Conservation (phyloP, 192 early-diverging fungal species). For the Coemansia pectinata region DNA sequence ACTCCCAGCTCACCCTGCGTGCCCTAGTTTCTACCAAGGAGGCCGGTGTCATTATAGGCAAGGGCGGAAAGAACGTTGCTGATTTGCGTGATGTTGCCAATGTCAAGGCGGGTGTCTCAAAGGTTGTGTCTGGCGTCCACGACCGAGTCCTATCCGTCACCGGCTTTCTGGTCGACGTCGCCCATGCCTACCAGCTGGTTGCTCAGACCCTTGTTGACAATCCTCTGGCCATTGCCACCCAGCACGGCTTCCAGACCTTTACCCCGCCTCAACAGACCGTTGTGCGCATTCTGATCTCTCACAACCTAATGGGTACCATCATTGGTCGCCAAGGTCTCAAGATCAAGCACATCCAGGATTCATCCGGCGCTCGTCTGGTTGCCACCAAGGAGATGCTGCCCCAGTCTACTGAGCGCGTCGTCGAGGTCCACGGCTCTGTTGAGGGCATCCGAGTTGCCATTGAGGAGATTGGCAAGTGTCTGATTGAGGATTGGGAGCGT, state of each 20-base stretch:
- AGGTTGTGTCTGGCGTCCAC: slow-evolving; percentile 81
- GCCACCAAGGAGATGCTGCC: slow-evolving; percentile 92
- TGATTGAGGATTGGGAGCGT: slow-evolving; percentile 84
- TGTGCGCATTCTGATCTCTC: slow-evolving; percentile 87
- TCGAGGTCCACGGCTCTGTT: slow-evolving; percentile 82
- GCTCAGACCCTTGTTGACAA: slow-evolving; percentile 77
- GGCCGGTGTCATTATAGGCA: slow-evolving; percentile 88
- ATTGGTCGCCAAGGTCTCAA: slow-evolving; percentile 92
- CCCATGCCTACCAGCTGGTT: slow-evolving; percentile 84
- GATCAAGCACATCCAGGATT: slow-evolving; percentile 96
- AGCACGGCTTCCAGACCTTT: slow-evolving; percentile 51
- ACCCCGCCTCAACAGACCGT: slow-evolving; percentile 59
- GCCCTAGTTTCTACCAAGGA: slow-evolving; percentile 93
- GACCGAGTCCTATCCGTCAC: slow-evolving; percentile 83
- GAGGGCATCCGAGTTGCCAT: slow-evolving; percentile 86
- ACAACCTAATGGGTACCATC: slow-evolving; percentile 86
- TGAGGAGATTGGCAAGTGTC: slow-evolving; percentile 79
- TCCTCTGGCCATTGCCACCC: slow-evolving; percentile 60
- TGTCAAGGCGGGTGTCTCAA: slow-evolving; percentile 91
- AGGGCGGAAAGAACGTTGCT: slow-evolving; percentile 86
- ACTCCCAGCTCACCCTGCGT: slow-evolving; percentile 74
- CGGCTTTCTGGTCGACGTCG: slow-evolving; percentile 67
- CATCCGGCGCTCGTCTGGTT: slow-evolving; percentile 80
- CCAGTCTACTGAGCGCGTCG: slow-evolving; percentile 89
- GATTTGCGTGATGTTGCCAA: slow-evolving; percentile 82